These are phyloP conservation scores for Candida albicans DNA, from an alignment of 1,139 yeast species.

Conservation along the genomic window DNA sequence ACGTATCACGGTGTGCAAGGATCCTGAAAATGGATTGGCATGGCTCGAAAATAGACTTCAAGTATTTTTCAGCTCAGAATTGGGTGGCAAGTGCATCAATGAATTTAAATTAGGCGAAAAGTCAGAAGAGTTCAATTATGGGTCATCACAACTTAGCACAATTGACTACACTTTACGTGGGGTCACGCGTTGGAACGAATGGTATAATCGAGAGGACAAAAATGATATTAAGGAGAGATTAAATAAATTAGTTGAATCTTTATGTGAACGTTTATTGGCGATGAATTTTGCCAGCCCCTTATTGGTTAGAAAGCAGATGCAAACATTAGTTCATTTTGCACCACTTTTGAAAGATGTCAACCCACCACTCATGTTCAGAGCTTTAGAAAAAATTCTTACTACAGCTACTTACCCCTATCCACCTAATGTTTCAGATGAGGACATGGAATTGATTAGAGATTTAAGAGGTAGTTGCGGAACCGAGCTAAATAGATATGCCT, in stretches of 20 bases:
- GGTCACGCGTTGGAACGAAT: constrained; percentile 92
- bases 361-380: constrained; percentile 70
- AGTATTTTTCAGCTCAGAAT: constrained; percentile 67
- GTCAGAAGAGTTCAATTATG: constrained; percentile 70
- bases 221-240: constrained; percentile 56
- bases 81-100: constrained; percentile 66
- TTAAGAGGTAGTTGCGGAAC: constrained; percentile 92
- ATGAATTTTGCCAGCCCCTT: constrained; percentile 80
- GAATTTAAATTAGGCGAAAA: constrained; percentile 58
- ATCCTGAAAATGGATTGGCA: constrained; percentile 74
- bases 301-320: constrained; percentile 80
- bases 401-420: constrained; percentile 89
- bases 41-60: constrained; percentile 82
- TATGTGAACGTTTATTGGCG: constrained; percentile 76
- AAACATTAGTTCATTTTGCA: constrained; percentile 95
- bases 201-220: constrained; percentile 74
- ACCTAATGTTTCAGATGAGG: constrained; percentile 63
- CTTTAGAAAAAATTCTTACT: constrained; percentile 81
- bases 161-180: constrained; percentile 92
- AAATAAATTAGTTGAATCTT: constrained; percentile 63
- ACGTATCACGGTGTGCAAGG: constrained; percentile 81
- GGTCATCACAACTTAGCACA: constrained; percentile 79
- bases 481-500: constrained; percentile 88
- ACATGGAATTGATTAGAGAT: constrained; percentile 79
- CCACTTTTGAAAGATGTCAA: constrained; percentile 75